Conservation (phyloP, 805 yeast genomes). For the Lipomyces spencermartinsiae region DNA sequence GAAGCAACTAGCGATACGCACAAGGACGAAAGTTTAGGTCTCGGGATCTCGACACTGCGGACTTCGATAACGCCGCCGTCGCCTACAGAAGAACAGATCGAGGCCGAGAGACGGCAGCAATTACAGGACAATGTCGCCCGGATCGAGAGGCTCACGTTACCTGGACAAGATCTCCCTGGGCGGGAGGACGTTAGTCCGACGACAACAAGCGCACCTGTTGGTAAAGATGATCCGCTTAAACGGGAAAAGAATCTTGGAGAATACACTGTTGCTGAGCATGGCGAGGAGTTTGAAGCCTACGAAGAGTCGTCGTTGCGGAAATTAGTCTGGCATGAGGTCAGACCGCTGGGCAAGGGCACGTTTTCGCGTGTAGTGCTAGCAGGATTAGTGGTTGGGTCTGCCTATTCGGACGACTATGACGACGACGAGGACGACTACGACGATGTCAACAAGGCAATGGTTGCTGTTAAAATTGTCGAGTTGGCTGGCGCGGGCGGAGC, state of each 20-base stretch:
- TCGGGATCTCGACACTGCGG: slow-evolving; percentile 20
- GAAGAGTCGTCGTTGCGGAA: slow-evolving; percentile 38
- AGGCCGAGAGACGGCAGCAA: slow-evolving; percentile 7
- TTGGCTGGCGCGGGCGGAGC: slow-evolving; percentile 52
- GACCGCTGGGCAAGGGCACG: slow-evolving; percentile 51
- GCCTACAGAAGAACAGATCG: slow-evolving; percentile 23
- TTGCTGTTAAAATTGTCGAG: slow-evolving; percentile 75
- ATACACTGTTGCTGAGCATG: slow-evolving; percentile 21
- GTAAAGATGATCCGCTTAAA: slow-evolving; percentile 17
- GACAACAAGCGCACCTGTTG: slow-evolving; percentile 11
- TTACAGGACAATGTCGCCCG: too few species aligned
- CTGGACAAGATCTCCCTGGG: neutral
- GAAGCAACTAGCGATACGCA: neutral
- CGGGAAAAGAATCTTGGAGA: slow-evolving; percentile 30
- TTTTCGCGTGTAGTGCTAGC: slow-evolving; percentile 51
- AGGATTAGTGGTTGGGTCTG: slow-evolving; percentile 16
- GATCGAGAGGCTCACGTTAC: neutral
- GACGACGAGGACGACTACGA: slow-evolving; percentile 10
- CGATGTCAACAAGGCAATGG: slow-evolving; percentile 41
- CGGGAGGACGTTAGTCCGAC: slow-evolving; percentile 2
- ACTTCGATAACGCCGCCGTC: slow-evolving; percentile 24
- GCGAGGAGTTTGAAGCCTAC: slow-evolving; percentile 44
- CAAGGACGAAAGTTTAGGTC: slow-evolving; percentile 7
- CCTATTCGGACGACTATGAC: slow-evolving; percentile 11
- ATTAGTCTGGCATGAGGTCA: slow-evolving; percentile 45